Conservation (phyloP, 192 early-diverging fungal genomes). For the Umbelopsis ramanniana region DNA sequence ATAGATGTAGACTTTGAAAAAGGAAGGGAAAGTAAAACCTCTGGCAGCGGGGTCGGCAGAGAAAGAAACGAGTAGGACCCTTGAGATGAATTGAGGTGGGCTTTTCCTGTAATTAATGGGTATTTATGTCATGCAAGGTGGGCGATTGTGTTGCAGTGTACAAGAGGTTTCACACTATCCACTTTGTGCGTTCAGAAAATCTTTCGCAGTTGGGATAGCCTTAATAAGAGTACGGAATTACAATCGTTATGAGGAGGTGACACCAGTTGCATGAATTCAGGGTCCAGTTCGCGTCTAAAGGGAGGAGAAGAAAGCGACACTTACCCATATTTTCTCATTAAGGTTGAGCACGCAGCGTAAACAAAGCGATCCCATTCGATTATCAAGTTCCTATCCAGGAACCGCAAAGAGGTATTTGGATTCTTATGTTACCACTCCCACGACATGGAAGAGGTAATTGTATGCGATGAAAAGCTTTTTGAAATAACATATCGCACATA, state of each 20-base stretch:
- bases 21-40: neutral
- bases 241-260: neutral
- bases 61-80: neutral
- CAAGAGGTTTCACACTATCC: neutral
- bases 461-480: no score
- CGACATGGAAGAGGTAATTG: neutral
- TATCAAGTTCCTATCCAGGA: constrained; percentile 2
- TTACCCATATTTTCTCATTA: neutral
- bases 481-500: no score
- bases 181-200: neutral
- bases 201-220: neutral
- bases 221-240: neutral
- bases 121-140: constrained; percentile 17
- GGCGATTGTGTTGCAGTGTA: constrained; percentile 1
- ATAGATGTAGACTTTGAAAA: neutral
- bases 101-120: neutral
- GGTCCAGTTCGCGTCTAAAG: neutral
- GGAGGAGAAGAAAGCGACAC: no score
- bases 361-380: neutral
- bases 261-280: constrained; percentile 9
- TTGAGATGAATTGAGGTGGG: neutral
- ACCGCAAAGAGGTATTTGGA: neutral
- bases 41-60: neutral
- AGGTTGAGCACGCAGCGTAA: neutral
- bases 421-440: neutral